These are phyloP conservation scores for Gamarada debralockiae DNA, from an alignment of 495 filamentous ascomycete species.

Conservation along the genomic window DNA sequence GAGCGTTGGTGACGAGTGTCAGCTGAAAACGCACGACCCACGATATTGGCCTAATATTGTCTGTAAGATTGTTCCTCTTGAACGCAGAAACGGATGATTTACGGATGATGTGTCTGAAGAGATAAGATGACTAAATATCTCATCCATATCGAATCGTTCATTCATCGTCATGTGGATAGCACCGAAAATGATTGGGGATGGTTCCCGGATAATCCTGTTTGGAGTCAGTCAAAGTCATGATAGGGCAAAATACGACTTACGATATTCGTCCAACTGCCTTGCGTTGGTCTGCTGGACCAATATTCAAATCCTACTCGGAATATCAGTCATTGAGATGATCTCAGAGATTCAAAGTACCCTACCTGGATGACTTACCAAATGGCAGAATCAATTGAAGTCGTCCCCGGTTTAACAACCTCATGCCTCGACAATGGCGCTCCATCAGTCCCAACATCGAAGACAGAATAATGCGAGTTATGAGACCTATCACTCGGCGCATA, in stretches of 20 bases:
- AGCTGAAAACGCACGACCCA: conserved; percentile 36
- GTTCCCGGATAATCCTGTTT: conserved; percentile 41
- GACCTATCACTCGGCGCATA: conserved; percentile 29
- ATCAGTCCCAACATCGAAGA: conserved; percentile 46
- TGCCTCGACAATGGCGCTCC: conserved; percentile 30
- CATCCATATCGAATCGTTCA: conserved; percentile 47
- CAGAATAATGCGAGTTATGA: conserved; percentile 41
- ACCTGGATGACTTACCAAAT: conserved; percentile 18
- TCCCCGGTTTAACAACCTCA: conserved; percentile 23
- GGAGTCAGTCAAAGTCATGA: background rate
- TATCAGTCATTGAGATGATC: background rate
- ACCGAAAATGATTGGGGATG: conserved; percentile 45
- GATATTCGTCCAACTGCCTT: conserved; percentile 48
- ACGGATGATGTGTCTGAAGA: conserved; percentile 23
- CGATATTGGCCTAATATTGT: conserved; percentile 23
- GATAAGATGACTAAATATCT: conserved; percentile 41
- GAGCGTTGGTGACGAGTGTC: conserved; percentile 35
- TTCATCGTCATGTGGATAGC: conserved; percentile 46
- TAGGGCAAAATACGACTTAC: conserved; percentile 20
- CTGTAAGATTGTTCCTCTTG: conserved; percentile 26
- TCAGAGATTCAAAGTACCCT: background rate
- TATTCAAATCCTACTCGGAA: conserved; percentile 32
- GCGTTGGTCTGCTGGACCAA: conserved; percentile 30
- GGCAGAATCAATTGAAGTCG: conserved; percentile 25
- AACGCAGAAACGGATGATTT: conserved; percentile 12